These are phyloP conservation scores for Botrytis porri DNA, from an alignment of 2,329 filamentous ascomycete species.

Conservation along the genomic window DNA sequence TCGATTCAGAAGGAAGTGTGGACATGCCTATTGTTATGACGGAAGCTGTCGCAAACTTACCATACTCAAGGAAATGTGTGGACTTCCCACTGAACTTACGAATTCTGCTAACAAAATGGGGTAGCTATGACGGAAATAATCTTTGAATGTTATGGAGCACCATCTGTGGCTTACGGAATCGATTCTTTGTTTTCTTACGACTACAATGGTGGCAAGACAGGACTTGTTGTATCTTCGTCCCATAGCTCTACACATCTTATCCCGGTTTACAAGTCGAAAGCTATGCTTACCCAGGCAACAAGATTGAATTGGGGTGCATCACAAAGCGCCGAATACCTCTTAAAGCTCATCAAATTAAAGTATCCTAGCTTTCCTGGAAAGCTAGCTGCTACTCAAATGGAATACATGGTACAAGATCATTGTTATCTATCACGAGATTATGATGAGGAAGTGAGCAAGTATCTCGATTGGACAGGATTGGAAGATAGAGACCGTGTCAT, in stretches of 20 bases:
- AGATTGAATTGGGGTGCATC: constrained; percentile 93
- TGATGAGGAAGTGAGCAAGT: constrained; percentile 69
- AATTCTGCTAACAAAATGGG: constrained; percentile 34
- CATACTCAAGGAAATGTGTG: constrained; percentile 84
- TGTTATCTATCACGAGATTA: constrained; percentile 88
- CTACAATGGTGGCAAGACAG: constrained; percentile 79
- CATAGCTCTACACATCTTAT: constrained; percentile 95
- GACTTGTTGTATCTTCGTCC: constrained; percentile 86
- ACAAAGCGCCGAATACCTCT: constrained; percentile 84
- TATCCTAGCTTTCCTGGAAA: constrained; percentile 88
- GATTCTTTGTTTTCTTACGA: constrained; percentile 95
- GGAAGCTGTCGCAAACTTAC: constrained; percentile 86
- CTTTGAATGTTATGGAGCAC: constrained; percentile 92
- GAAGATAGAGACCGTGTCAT: constrained; percentile 87
- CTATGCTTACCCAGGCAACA: constrained; percentile 79
- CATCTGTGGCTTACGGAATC: constrained; percentile 88
- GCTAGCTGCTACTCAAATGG: constrained; percentile 80
- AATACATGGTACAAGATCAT: constrained; percentile 82
- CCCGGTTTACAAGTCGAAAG: constrained; percentile 82
- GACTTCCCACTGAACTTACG: constrained; percentile 24
- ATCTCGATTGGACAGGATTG: constrained; percentile 86
- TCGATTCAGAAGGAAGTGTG: constrained; percentile 75
- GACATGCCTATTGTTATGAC: constrained; percentile 92
- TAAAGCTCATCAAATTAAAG: constrained; percentile 85
- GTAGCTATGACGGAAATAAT: constrained; percentile 94